Conservation (phyloP, 192 early-diverging fungal genomes). For the Lobulomyces angularis region DNA sequence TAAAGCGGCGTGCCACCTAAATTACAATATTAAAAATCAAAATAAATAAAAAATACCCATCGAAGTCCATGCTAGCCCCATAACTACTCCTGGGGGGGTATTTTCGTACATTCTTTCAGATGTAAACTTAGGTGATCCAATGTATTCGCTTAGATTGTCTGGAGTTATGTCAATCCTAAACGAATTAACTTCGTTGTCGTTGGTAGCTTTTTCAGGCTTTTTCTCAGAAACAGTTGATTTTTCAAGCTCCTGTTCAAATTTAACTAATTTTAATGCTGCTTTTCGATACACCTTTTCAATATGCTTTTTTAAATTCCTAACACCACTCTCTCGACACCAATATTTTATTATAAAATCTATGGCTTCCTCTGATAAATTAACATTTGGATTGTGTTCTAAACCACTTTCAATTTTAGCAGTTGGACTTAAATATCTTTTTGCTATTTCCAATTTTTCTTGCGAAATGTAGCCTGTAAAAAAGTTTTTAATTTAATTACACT, state of each 20-base stretch:
- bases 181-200: constrained; percentile 28
- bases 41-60: constrained; percentile 59
- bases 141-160: constrained; percentile 78
- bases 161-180: constrained; percentile 50
- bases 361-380: constrained; percentile 30
- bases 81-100: constrained; percentile 70
- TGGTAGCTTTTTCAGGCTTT: constrained; percentile 15
- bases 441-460: constrained; percentile 72
- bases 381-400: constrained; percentile 55
- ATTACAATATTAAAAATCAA: too few species aligned
- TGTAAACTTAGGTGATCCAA: constrained; percentile 78
- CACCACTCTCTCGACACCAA: constrained; percentile 73
- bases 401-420: too few species aligned
- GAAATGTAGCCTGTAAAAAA: constrained; percentile 74
- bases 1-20: constrained; percentile 79
- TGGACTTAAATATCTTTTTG: constrained; percentile 56
- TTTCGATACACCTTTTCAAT: constrained; percentile 80
- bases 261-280: constrained; percentile 79
- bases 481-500: constrained; percentile 50
- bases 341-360: constrained; percentile 46
- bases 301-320: constrained; percentile 59
- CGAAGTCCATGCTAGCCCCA: constrained; percentile 69
- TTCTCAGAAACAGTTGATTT: constrained; percentile 9
- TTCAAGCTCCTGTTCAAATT: constrained; percentile 29
- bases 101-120: constrained; percentile 57